Evolutionary conservation across 2,329 filamentous ascomycete species (phyloP).

Genomic region (Peltaster fructicola): DNA sequence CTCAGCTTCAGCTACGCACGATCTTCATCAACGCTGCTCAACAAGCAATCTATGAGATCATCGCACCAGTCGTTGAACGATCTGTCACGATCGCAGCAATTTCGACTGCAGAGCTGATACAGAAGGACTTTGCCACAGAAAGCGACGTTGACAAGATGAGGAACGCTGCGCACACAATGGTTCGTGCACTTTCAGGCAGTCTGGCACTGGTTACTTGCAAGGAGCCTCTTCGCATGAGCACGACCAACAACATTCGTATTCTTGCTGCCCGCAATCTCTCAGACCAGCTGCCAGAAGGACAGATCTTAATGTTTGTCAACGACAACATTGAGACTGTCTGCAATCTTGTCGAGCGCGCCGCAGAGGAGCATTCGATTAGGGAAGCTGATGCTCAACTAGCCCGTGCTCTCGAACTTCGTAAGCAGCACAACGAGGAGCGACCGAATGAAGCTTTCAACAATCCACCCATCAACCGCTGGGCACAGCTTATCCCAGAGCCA

Average conservation of each 20-base stretch:
- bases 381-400: conserved; percentile 94
- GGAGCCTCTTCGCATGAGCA: conserved; percentile 87
- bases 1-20: conserved; percentile 43
- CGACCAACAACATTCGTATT: conserved; percentile 92
- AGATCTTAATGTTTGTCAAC: conserved; percentile 97
- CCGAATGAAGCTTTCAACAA: conserved; percentile 77
- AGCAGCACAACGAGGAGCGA: conserved; percentile 54
- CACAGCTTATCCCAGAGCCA: conserved; percentile 81
- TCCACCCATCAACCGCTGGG: conserved; percentile 67
- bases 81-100: conserved; percentile 97
- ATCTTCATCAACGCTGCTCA: conserved; percentile 79
- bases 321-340: conserved; percentile 91
- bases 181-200: conserved; percentile 83
- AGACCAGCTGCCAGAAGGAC: conserved; percentile 73
- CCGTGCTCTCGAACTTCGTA: conserved; percentile 57
- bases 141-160: conserved; percentile 74
- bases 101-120: conserved; percentile 84
- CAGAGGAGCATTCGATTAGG: conserved; percentile 77
- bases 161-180: conserved; percentile 78
- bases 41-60: conserved; percentile 86
- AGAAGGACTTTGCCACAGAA: conserved; percentile 92
- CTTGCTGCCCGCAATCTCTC: conserved; percentile 44
- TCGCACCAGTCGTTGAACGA: conserved; percentile 88
- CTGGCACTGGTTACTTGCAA: conserved; percentile 96
- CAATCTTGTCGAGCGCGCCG: conserved; percentile 84